These are phyloP conservation scores for Paspalum vaginatum DNA, from an alignment of 176 grass and related monocot species.

Conservation along the genomic window DNA sequence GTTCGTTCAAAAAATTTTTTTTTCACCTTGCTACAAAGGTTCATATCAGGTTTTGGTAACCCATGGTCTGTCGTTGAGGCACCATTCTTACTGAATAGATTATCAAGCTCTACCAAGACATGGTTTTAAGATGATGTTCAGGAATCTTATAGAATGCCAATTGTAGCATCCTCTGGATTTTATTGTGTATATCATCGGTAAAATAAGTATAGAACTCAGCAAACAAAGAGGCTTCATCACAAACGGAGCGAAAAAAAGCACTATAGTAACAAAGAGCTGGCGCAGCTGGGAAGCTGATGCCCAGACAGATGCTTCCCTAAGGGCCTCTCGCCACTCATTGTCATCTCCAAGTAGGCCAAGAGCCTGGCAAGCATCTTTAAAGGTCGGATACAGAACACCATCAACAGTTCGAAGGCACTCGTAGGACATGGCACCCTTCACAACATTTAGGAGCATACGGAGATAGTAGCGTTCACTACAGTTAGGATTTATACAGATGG, in stretches of 20 bases:
- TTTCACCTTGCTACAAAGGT: background rate
- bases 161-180: background rate
- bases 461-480: conserved; percentile 34
- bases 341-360: conserved; percentile 28
- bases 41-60: background rate
- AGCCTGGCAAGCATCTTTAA: conserved; percentile 28
- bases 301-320: conserved; percentile 10
- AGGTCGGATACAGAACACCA: conserved; percentile 10
- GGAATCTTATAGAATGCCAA: background rate
- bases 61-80: background rate
- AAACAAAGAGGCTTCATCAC: background rate
- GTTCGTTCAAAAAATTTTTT: too few relatives aligned
- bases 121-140: background rate
- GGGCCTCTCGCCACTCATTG: conserved; percentile 23
- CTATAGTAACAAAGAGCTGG: background rate
- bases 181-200: conserved; percentile 4
- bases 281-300: background rate
- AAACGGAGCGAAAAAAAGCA: conserved; percentile 22
- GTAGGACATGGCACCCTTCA: conserved; percentile 9
- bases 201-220: conserved; percentile 14
- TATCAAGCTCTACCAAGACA: background rate
- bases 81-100: background rate
- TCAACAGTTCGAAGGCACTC: conserved; percentile 1
- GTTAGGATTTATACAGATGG: conserved; percentile 24
- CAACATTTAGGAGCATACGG: conserved; percentile 18